Conservation (phyloP, 345 rosid genomes). For the Eucalyptus globulus region DNA sequence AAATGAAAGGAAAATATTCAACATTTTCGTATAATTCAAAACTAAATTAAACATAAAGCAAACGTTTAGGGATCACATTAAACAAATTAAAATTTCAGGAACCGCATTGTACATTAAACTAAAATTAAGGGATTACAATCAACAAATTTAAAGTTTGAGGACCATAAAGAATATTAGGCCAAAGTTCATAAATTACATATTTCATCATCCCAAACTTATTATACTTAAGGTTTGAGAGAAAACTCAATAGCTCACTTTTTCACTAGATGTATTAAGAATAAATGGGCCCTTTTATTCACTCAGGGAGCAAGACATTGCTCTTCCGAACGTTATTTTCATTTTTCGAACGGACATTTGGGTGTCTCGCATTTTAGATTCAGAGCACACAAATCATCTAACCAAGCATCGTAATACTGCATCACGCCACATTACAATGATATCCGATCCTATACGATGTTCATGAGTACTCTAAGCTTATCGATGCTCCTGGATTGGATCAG, state of each 20-base stretch:
- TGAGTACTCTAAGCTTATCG: not conserved
- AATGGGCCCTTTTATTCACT: not conserved
- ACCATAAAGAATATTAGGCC: too few relatives aligned
- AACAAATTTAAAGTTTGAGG: too few relatives aligned
- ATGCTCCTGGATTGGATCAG: not conserved
- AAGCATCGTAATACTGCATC: not conserved
- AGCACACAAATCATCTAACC: not conserved
- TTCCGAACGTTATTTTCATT: not conserved
- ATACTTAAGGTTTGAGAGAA: not conserved
- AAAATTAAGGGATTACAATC: not conserved
- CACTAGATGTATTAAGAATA: not conserved
- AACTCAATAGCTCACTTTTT: not conserved
- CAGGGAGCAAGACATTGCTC: not conserved
- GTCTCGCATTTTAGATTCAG: not conserved
- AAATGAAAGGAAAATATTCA: too few relatives aligned
- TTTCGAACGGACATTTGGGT: not conserved
- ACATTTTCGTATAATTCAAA: too few relatives aligned
- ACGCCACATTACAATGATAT: not conserved
- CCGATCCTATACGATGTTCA: not conserved
- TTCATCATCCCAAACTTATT: not conserved
- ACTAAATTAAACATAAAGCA: too few relatives aligned
- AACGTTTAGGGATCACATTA: fast-evolving
- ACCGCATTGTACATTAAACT: too few relatives aligned
- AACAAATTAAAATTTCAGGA: too few relatives aligned
- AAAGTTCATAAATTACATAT: too few relatives aligned